These are phyloP conservation scores for Dunaliella salina DNA, from an alignment of 163 green algal species.

Conservation along the genomic window DNA sequence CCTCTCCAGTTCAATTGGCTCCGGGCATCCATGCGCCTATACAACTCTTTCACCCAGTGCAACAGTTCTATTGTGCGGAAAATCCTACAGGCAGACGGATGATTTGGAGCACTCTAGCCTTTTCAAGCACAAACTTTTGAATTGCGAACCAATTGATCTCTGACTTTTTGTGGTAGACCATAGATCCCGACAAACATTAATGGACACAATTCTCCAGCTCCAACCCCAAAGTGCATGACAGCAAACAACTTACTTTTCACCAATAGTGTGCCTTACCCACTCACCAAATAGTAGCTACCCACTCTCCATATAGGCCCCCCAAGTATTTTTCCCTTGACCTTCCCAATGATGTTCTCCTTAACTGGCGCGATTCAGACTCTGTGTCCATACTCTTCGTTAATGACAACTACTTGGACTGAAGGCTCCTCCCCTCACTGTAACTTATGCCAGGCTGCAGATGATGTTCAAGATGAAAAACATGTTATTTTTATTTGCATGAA, in stretches of 20 bases:
- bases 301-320: too few species aligned
- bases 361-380: too few species aligned
- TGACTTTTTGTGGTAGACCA: neutral
- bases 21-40: neutral
- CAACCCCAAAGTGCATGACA: too few species aligned
- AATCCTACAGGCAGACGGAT: neutral
- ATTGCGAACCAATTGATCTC: neutral
- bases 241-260: too few species aligned
- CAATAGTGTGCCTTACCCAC: too few species aligned
- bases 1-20: neutral
- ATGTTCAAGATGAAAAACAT: neutral
- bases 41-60: neutral
- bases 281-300: too few species aligned
- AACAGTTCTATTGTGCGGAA: neutral
- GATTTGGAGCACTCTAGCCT: neutral
- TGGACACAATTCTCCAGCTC: too few species aligned
- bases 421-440: neutral
- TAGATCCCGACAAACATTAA: neutral
- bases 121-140: too few species aligned
- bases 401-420: too few species aligned
- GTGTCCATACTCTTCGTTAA: too few species aligned
- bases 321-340: too few species aligned
- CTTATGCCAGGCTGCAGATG: neutral
- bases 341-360: too few species aligned
- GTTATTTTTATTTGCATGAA: neutral